Percentiles rank a stretch among this genome's conserved stretches.
Evolutionary conservation across 192 early-diverging fungal genomes (phyloP).

Genomic region (Rhizophagus sp.): DNA sequence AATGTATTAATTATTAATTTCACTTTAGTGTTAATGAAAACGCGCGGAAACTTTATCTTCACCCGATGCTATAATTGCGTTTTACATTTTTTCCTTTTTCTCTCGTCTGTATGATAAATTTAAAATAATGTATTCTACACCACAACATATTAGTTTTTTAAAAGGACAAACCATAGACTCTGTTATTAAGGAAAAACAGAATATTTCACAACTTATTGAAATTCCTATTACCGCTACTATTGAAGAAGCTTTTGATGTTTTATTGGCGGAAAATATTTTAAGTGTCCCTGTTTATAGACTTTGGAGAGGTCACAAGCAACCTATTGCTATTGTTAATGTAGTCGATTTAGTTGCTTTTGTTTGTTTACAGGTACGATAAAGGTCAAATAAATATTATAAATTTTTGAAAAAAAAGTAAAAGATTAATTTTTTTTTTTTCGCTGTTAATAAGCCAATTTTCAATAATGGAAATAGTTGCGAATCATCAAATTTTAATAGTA

Average conservation of each 20-base stretch:
- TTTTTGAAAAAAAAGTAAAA: not conserved
- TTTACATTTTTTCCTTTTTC: no score
- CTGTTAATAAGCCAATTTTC: not conserved
- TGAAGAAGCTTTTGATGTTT: slow-evolving; percentile 58
- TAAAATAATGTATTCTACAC: not conserved
- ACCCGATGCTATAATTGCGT: no score
- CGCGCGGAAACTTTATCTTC: no score
- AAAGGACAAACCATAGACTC: slow-evolving; percentile 39
- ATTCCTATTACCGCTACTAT: slow-evolving; percentile 51
- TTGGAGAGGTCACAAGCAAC: slow-evolving; percentile 41
- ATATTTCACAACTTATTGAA: slow-evolving; percentile 43
- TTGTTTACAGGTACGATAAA: slow-evolving; percentile 34
- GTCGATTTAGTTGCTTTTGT: slow-evolving; percentile 50
- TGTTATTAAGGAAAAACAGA: slow-evolving; percentile 35
- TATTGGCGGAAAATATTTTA: slow-evolving; percentile 50
- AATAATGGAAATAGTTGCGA: not conserved
- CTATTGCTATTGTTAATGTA: slow-evolving; percentile 53
- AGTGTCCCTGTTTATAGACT: slow-evolving; percentile 56
- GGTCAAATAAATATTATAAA: not conserved
- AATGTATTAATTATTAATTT: no score
- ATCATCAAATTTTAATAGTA: not conserved
- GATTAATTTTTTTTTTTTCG: not conserved
- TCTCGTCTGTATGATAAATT: not conserved
- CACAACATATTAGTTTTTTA: slow-evolving; percentile 38
- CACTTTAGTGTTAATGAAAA: no score